Percentiles rank a stretch among this genome's conserved stretches.
phyloP scores from a whole-genome alignment of 352 stramenopile genomes.

The Phytopythium mirpurense region DNA sequence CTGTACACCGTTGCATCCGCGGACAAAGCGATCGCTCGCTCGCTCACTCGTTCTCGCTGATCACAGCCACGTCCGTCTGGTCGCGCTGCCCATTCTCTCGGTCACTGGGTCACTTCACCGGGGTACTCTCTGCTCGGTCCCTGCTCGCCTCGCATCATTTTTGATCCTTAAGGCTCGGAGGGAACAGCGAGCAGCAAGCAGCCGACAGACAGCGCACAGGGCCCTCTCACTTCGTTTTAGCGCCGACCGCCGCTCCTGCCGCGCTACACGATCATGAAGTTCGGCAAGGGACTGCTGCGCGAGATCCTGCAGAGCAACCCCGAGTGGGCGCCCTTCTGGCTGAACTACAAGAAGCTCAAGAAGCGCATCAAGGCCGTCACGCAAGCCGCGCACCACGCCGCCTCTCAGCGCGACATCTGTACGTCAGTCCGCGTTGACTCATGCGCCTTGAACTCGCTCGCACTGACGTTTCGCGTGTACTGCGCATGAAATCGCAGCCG shows the following conservation, averaged over 20 bases:
- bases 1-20: no score
- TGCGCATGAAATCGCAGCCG: constrained; percentile 22
- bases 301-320: constrained; percentile 74
- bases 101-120: no score
- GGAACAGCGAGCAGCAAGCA: background rate
- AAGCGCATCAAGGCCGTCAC: constrained; percentile 80
- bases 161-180: background rate
- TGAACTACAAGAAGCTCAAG: constrained; percentile 86
- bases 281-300: constrained; percentile 67
- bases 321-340: constrained; percentile 82
- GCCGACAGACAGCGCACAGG: no score
- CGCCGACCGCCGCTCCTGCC: background rate
- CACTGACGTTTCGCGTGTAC: background rate
- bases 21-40: no score
- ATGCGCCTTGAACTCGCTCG: background rate
- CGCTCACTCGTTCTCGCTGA: no score
- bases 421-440: constrained; percentile 8
- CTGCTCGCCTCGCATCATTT: constrained; percentile 2
- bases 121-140: background rate
- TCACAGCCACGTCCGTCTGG: no score
- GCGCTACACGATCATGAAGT: constrained; percentile 48
- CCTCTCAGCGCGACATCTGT: constrained; percentile 46
- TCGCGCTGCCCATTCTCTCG: no score
- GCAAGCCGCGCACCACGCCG: constrained; percentile 25
- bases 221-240: no score